Conservation (phyloP, 176 grass and related monocot genomes). For the Pontederia paniculata region DNA sequence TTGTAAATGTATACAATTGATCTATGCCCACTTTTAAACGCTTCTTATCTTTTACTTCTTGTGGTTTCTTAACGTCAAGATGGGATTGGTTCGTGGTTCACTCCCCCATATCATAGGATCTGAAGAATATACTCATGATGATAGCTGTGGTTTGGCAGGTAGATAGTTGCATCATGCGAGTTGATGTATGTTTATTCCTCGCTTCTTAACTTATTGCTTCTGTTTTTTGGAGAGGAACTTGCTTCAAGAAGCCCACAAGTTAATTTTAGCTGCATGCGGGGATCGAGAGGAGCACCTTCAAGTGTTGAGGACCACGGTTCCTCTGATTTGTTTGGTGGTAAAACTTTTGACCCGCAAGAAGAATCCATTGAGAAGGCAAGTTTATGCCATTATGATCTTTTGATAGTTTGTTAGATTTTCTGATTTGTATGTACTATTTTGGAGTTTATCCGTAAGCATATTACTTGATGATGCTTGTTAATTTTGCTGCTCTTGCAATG, state of each 20-base stretch:
- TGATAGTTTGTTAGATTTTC: not conserved
- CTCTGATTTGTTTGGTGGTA: constrained; percentile 35
- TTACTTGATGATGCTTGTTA: no score
- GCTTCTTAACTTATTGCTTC: constrained; percentile 12
- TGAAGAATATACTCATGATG: constrained; percentile 71
- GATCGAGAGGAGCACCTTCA: constrained; percentile 26
- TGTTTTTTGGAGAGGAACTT: constrained; percentile 41
- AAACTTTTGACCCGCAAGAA: constrained; percentile 18
- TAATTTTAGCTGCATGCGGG: constrained; percentile 43
- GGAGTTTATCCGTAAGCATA: no score
- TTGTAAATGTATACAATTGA: not conserved
- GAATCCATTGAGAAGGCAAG: constrained; percentile 11
- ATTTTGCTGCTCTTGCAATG: no score
- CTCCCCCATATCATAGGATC: constrained; percentile 74
- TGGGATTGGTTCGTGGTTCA: constrained; percentile 28
- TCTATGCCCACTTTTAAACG: constrained; percentile 1
- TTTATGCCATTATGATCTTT: not conserved
- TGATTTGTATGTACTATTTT: not conserved
- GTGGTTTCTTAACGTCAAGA: constrained; percentile 27
- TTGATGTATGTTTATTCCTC: not conserved
- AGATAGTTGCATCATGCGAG: not conserved
- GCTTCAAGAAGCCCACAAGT: constrained; percentile 5
- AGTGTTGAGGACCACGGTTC: constrained; percentile 9
- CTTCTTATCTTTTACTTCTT: constrained; percentile 8
- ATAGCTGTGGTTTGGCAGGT: constrained; percentile 64